Evolutionary conservation across 352 stramenopile genomes (phyloP).

Genomic region (Pythium aristosporum): DNA sequence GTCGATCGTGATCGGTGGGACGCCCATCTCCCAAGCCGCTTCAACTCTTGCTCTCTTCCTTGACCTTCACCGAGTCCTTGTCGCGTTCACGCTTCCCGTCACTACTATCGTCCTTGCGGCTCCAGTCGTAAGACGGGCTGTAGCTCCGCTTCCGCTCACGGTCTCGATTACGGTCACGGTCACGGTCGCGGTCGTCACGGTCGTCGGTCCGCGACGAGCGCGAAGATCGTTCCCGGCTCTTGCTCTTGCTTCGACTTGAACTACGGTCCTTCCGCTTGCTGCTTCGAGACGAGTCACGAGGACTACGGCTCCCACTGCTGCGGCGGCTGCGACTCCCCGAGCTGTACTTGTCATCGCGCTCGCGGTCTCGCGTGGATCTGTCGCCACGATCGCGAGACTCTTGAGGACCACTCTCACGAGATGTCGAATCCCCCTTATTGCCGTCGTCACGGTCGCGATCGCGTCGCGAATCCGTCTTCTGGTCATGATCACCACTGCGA

Average conservation of each 20-base stretch:
- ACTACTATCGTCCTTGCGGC: constrained; percentile 7
- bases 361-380: constrained; percentile 11
- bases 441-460: constrained; percentile 13
- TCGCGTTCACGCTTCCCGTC: constrained; percentile 11
- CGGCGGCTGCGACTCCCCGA: constrained; percentile 1
- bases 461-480: not conserved
- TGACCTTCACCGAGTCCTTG: constrained; percentile 15
- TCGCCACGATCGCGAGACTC: constrained; percentile 21
- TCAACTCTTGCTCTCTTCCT: constrained; percentile 17
- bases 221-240: constrained; percentile 24
- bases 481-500: constrained; percentile 3
- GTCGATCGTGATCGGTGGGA: not conserved
- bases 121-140: constrained; percentile 15
- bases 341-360: constrained; percentile 18
- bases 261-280: constrained; percentile 43
- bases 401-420: not conserved
- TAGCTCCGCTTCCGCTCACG: constrained; percentile 18
- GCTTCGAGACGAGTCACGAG: constrained; percentile 28
- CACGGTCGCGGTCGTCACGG: not conserved
- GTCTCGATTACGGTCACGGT: constrained; percentile 5
- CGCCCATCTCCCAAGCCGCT: not conserved
- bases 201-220: constrained; percentile 15
- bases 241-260: constrained; percentile 34
- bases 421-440: not conserved
- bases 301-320: constrained; percentile 35